phyloP scores from a whole-genome alignment of 2,329 filamentous ascomycete species.

The Domatiomyces catenatus region DNA sequence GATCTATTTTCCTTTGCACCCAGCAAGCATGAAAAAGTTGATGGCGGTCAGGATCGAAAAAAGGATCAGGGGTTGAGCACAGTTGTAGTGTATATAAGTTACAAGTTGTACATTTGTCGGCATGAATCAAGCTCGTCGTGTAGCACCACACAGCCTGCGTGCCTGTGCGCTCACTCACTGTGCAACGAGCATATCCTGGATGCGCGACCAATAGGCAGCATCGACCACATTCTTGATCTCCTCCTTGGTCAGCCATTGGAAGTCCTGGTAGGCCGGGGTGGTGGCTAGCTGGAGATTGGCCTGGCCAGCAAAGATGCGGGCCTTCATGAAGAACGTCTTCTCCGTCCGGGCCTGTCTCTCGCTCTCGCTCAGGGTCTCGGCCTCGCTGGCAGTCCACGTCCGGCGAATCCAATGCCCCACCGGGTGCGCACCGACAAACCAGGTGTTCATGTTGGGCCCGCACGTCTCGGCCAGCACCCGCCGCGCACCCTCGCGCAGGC shows the following conservation, averaged over 20 bases:
- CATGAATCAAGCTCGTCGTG: no score
- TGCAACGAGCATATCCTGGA: constrained; percentile 72
- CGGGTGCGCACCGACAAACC: constrained; percentile 83
- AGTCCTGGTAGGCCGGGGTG: constrained; percentile 68
- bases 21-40: no score
- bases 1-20: neutral
- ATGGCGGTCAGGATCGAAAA: neutral
- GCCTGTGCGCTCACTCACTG: no score
- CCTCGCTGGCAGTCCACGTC: constrained; percentile 27
- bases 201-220: constrained; percentile 53
- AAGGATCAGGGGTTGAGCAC: neutral
- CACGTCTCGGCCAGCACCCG: constrained; percentile 61
- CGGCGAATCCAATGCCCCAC: constrained; percentile 60
- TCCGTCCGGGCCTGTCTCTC: constrained; percentile 20
- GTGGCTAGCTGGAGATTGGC: constrained; percentile 51
- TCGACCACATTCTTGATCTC: constrained; percentile 59
- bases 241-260: constrained; percentile 82
- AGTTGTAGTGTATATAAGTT: neutral
- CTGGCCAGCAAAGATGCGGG: constrained; percentile 92
- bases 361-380: constrained; percentile 6
- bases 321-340: constrained; percentile 94
- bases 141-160: no score
- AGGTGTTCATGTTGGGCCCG: constrained; percentile 95
- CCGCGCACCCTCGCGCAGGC: constrained; percentile 53
- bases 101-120: neutral